phyloP scores from a whole-genome alignment of 495 filamentous ascomycete genomes.

The Lindgomyces ingoldianus region DNA sequence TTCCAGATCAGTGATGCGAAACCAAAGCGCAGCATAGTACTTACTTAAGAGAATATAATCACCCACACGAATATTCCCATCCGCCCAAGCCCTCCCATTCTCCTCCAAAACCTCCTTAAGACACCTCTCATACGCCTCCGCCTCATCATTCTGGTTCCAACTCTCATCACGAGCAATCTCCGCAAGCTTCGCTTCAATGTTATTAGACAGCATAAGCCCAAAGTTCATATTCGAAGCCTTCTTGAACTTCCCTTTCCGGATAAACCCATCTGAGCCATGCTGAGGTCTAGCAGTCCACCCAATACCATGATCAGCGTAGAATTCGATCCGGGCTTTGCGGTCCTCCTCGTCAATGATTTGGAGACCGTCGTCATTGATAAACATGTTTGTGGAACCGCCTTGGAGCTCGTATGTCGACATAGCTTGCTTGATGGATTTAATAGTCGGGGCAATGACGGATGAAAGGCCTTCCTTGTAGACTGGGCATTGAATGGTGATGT shows the following conservation, averaged over 20 bases:
- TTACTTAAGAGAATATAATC: constrained; percentile 45
- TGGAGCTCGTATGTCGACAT: constrained; percentile 67
- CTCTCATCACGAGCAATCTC: constrained; percentile 33
- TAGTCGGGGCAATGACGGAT: constrained; percentile 63
- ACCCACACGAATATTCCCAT: constrained; percentile 46
- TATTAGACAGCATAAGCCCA: constrained; percentile 58
- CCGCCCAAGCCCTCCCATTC: constrained; percentile 43
- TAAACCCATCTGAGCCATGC: constrained; percentile 59
- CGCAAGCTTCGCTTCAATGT: constrained; percentile 60
- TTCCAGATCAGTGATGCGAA: neutral
- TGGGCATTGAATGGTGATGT: constrained; percentile 73
- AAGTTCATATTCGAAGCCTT: constrained; percentile 76
- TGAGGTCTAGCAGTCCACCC: constrained; percentile 49
- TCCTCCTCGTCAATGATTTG: constrained; percentile 55
- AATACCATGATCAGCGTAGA: constrained; percentile 50
- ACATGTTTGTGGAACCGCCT: constrained; percentile 53
- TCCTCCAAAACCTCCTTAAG: constrained; percentile 39
- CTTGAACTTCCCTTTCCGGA: constrained; percentile 69
- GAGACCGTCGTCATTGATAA: constrained; percentile 54
- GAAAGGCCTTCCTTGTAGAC: constrained; percentile 73
- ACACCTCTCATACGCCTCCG: constrained; percentile 35
- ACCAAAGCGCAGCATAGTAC: neutral
- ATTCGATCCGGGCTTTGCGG: constrained; percentile 59
- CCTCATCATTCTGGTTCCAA: constrained; percentile 42
- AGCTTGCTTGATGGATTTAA: constrained; percentile 61